Evolutionary conservation across 495 filamentous ascomycete species (phyloP).

Genomic region (Xylaria palmicola): DNA sequence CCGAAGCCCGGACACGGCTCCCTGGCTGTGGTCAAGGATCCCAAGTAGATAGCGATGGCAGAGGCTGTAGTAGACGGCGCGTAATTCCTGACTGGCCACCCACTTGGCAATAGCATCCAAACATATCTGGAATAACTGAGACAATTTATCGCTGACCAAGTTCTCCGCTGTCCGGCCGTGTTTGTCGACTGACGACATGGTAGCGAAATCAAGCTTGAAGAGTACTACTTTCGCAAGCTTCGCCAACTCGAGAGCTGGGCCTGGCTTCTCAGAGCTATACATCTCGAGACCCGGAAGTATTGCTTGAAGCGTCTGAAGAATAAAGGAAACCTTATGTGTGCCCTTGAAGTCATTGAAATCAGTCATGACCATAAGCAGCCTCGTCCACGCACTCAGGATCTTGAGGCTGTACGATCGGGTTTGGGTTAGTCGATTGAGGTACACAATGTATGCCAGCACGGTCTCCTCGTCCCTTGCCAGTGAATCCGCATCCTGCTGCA

Average conservation of each 20-base stretch:
- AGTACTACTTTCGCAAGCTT: slow-evolving; percentile 74
- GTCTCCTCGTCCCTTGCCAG: slow-evolving; percentile 57
- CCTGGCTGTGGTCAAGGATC: slow-evolving; percentile 56
- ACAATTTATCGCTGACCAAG: slow-evolving; percentile 82
- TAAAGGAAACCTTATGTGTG: slow-evolving; percentile 65
- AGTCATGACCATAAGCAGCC: slow-evolving; percentile 74
- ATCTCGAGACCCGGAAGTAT: slow-evolving; percentile 82
- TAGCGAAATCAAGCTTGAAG: slow-evolving; percentile 64
- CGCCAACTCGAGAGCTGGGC: slow-evolving; percentile 70
- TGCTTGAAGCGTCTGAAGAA: slow-evolving; percentile 79
- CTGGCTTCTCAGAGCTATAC: slow-evolving; percentile 61
- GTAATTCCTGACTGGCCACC: slow-evolving; percentile 63
- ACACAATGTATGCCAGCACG: slow-evolving; percentile 55
- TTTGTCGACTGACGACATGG: slow-evolving; percentile 35
- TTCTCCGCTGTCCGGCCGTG: slow-evolving; percentile 58
- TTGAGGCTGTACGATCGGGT: slow-evolving; percentile 59
- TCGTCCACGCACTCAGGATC: slow-evolving; percentile 75
- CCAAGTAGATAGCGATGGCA: slow-evolving; percentile 79
- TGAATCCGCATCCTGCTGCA: slow-evolving; percentile 55
- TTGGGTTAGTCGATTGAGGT: slow-evolving; percentile 62
- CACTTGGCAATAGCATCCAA: slow-evolving; percentile 72
- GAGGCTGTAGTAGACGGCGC: slow-evolving; percentile 83
- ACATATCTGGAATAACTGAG: slow-evolving; percentile 83
- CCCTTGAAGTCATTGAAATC: slow-evolving; percentile 72
- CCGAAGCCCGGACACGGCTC: slow-evolving; percentile 46